Evolutionary conservation across 148 eudicot species (phyloP).

Genomic region (Rhododendron mucronatum): DNA sequence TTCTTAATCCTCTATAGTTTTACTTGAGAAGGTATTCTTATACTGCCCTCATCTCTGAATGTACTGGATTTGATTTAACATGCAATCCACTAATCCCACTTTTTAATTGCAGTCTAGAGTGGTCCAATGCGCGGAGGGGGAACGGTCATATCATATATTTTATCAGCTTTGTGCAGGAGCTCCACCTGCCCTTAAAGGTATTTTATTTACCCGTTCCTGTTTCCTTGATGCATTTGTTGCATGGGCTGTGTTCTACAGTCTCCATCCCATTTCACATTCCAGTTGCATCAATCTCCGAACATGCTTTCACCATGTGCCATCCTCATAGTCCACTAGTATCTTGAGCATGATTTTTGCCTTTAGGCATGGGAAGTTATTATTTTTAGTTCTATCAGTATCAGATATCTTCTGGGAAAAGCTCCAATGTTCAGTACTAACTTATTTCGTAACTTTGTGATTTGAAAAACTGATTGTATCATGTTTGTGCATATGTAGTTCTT

Average conservation of each 20-base stretch:
- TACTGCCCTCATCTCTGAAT: slow-evolving; percentile 13
- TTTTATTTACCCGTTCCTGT: slow-evolving; percentile 4
- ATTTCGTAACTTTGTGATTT: background rate
- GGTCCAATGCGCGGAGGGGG: slow-evolving; percentile 92
- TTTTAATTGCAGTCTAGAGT: slow-evolving; percentile 75
- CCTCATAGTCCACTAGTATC: background rate
- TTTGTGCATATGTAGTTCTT: background rate
- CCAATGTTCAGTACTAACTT: background rate
- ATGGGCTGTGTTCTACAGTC: background rate
- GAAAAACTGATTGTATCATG: background rate
- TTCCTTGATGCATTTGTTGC: background rate
- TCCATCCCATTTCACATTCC: background rate
- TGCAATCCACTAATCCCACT: slow-evolving; percentile 23
- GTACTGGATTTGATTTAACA: slow-evolving; percentile 5
- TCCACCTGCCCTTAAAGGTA: slow-evolving; percentile 73
- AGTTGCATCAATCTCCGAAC: background rate
- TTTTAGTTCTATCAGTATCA: background rate
- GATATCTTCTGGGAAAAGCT: background rate
- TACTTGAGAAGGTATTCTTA: slow-evolving; percentile 84
- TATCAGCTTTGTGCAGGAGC: slow-evolving; percentile 99
- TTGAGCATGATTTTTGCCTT: background rate
- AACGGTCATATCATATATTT: slow-evolving; percentile 96
- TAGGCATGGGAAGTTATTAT: background rate
- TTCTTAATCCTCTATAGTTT: slow-evolving; percentile 46
- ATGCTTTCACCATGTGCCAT: background rate